Evolutionary conservation across 2,329 filamentous ascomycete genomes (phyloP).

Genomic region (Endocalyx cinctus): DNA sequence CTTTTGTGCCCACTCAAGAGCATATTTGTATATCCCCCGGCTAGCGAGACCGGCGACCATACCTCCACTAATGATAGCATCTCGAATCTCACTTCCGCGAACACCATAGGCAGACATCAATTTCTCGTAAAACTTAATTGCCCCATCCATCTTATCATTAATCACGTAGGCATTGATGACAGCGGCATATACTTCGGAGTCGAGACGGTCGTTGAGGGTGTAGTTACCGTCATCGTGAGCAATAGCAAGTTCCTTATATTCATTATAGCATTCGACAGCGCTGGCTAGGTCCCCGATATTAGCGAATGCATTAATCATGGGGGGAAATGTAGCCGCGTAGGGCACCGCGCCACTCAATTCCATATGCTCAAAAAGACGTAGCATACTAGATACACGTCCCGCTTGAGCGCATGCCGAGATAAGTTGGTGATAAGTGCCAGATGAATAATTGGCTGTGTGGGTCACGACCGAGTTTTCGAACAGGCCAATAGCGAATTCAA

Average conservation of each 20-base stretch:
- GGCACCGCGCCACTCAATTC: constrained; percentile 70
- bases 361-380: constrained; percentile 88
- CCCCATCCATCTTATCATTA: constrained; percentile 75
- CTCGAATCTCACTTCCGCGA: constrained; percentile 60
- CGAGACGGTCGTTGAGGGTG: constrained; percentile 65
- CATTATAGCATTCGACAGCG: constrained; percentile 91
- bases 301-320: constrained; percentile 94
- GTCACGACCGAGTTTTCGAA: constrained; percentile 71
- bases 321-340: constrained; percentile 76
- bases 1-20: constrained; percentile 66
- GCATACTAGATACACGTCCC: constrained; percentile 81
- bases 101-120: constrained; percentile 61
- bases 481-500: constrained; percentile 78
- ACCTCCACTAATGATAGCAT: constrained; percentile 66
- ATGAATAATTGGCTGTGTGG: constrained; percentile 63
- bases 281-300: constrained; percentile 75
- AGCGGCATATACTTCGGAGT: constrained; percentile 84
- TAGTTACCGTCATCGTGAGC: constrained; percentile 71
- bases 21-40: constrained; percentile 65
- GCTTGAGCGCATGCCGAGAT: constrained; percentile 83
- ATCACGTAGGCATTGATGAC: constrained; percentile 84
- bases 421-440: constrained; percentile 79
- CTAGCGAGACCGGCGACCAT: constrained; percentile 76
- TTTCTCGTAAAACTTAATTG: constrained; percentile 78
- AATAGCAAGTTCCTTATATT: constrained; percentile 87